phyloP scores from a whole-genome alignment of 148 eudicot species.

The Rhododendron ferrugineum region DNA sequence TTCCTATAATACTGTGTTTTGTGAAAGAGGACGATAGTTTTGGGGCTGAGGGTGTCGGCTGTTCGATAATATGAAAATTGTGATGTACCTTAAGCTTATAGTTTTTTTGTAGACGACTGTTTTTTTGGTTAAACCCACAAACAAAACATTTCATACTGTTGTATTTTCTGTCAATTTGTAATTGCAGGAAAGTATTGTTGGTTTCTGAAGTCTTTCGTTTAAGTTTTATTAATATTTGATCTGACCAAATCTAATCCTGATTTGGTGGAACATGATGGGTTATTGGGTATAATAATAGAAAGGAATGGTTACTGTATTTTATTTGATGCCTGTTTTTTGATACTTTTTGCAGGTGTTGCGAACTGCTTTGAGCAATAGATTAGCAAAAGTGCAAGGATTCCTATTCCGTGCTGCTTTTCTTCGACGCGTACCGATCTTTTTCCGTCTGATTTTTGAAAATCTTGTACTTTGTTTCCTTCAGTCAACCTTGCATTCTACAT shows the following conservation, averaged over 20 bases:
- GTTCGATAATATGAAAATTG: neutral
- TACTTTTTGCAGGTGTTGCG: slow-evolving; percentile 62
- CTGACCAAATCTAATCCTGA: neutral
- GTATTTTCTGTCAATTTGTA: neutral
- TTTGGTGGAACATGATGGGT: neutral
- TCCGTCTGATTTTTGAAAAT: slow-evolving; percentile 87
- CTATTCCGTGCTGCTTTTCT: slow-evolving; percentile 97
- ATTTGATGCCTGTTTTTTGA: neutral
- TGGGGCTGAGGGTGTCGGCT: neutral
- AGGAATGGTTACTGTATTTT: neutral
- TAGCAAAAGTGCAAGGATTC: slow-evolving; percentile 98
- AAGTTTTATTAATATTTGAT: neutral
- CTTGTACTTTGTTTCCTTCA: slow-evolving; percentile 78
- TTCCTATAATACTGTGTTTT: neutral
- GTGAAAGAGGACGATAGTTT: neutral
- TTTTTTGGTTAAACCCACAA: neutral
- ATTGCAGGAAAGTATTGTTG: neutral
- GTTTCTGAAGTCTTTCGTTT: neutral
- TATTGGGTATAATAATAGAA: neutral
- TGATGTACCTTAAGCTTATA: neutral
- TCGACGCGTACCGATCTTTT: slow-evolving; percentile 80
- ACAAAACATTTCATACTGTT: neutral
- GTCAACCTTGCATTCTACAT: slow-evolving; percentile 79
- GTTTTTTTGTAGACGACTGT: neutral
- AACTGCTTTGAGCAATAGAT: slow-evolving; percentile 89